Evolutionary conservation across 2,329 filamentous ascomycete genomes (phyloP).

Genomic region (Ascochyta clinopodiicola): DNA sequence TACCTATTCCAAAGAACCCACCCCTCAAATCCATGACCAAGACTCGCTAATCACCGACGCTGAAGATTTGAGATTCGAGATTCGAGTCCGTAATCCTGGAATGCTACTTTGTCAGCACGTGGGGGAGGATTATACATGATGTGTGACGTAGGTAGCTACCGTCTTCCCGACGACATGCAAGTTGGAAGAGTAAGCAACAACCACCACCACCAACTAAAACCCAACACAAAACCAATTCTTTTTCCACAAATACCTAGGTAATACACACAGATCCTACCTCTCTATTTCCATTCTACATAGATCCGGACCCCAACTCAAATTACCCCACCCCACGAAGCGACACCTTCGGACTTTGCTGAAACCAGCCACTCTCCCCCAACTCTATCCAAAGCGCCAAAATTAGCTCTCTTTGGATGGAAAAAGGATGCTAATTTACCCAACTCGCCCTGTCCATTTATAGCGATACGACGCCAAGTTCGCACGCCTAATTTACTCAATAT

Average conservation of each 20-base stretch:
- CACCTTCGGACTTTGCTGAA: neutral
- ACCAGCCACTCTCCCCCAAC: conserved; percentile 6
- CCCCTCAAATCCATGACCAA: conserved; percentile 4
- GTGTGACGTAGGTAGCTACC: conserved; percentile 3
- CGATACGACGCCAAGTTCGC: conserved; percentile 35
- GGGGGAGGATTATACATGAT: neutral
- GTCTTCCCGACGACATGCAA: too few species aligned
- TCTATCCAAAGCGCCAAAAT: conserved; percentile 27
- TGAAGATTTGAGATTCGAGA: conserved; percentile 30
- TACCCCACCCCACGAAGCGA: neutral
- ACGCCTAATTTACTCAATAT: conserved; percentile 8
- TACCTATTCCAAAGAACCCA: conserved; percentile 1
- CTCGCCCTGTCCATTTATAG: conserved; percentile 21
- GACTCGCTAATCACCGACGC: conserved; percentile 9
- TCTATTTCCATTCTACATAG: too few species aligned
- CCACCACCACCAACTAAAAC: neutral
- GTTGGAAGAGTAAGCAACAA: conserved; percentile 16
- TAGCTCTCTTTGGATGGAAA: conserved; percentile 22
- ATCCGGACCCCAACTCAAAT: too few species aligned
- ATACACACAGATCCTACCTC: too few species aligned
- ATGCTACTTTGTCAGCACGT: conserved; percentile 42
- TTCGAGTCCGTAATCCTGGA: neutral
- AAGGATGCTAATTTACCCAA: conserved; percentile 35
- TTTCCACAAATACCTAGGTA: too few species aligned
- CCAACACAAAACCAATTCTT: too few species aligned